Conservation (phyloP, 257 asterid species). For the Plantago ovata region DNA sequence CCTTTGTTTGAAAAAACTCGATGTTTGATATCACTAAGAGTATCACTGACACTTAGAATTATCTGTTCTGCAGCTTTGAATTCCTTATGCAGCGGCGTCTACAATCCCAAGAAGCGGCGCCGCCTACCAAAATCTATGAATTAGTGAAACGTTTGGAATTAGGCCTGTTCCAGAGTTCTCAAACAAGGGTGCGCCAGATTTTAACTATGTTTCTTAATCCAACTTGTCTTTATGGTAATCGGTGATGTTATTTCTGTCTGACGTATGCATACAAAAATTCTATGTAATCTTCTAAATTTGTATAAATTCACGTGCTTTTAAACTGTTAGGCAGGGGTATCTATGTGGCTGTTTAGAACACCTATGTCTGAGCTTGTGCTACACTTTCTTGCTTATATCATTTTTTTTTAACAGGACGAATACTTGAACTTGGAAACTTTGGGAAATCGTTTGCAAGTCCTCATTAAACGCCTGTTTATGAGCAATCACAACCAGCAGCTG, state of each 20-base stretch:
- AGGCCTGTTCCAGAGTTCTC: slow-evolving; percentile 70
- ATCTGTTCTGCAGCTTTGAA: slow-evolving; percentile 22
- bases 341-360: too few relatives aligned
- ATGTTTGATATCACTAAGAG: too few relatives aligned
- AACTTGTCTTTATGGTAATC: background rate
- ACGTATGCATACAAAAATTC: slow-evolving; percentile 7
- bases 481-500: slow-evolving; percentile 57
- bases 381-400: slow-evolving; percentile 19
- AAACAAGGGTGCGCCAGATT: slow-evolving; percentile 55
- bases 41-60: slow-evolving; percentile 18
- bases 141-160: slow-evolving; percentile 80
- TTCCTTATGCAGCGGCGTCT: slow-evolving; percentile 61
- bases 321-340: too few relatives aligned
- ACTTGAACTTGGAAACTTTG: slow-evolving; percentile 63
- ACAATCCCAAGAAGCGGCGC: slow-evolving; percentile 54
- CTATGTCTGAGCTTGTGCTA: background rate
- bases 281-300: slow-evolving; percentile 8
- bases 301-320: slow-evolving; percentile 10
- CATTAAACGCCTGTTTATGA: slow-evolving; percentile 27
- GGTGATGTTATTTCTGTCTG: slow-evolving; percentile 8
- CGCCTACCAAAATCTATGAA: slow-evolving; percentile 49
- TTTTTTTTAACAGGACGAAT: slow-evolving; percentile 60
- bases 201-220: slow-evolving; percentile 1
- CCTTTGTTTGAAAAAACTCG: too few relatives aligned
- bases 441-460: slow-evolving; percentile 62